A percentile compares a stretch with the other conserved stretches of the same genome.
phyloP scores from a whole-genome alignment of 805 yeast genomes.

The Kazachstania bromeliacearum region DNA sequence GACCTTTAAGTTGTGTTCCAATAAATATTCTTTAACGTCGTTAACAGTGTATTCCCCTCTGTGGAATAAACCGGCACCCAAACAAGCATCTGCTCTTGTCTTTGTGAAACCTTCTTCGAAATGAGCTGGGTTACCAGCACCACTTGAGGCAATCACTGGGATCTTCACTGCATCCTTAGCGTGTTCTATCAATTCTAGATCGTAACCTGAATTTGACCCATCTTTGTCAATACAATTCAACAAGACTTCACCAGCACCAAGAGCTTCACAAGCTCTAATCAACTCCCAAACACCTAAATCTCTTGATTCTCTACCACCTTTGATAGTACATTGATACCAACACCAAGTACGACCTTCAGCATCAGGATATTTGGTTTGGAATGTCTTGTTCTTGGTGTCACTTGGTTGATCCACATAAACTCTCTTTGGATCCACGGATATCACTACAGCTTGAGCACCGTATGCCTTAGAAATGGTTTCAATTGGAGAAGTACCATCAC shows the following conservation, averaged over 20 bases:
- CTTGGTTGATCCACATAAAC: constrained; percentile 55
- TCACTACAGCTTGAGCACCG: constrained; percentile 96
- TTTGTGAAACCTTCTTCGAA: constrained; percentile 77
- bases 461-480: constrained; percentile 88
- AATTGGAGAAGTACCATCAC: constrained; percentile 76
- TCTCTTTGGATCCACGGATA: constrained; percentile 95
- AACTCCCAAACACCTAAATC: constrained; percentile 89
- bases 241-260: constrained; percentile 94
- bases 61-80: constrained; percentile 98
- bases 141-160: constrained; percentile 96
- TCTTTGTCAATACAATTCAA: constrained; percentile 94
- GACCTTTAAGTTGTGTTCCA: constrained; percentile 56
- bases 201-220: constrained; percentile 92
- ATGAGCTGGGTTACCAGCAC: constrained; percentile 92
- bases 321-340: constrained; percentile 92
- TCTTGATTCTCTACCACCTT: constrained; percentile 88
- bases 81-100: constrained; percentile 88
- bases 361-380: constrained; percentile 59
- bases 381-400: constrained; percentile 51
- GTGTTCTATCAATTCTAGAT: constrained; percentile 71
- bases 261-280: constrained; percentile 75
- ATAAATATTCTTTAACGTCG: constrained; percentile 66
- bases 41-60: constrained; percentile 84
- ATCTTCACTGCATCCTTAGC: constrained; percentile 68
- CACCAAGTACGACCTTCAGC: constrained; percentile 85